Evolutionary conservation across 768 basidiomycete genomes (phyloP), one percentile per base, ranked within the genome.

Genomic region (Kwoniella heveanensis): DNA sequence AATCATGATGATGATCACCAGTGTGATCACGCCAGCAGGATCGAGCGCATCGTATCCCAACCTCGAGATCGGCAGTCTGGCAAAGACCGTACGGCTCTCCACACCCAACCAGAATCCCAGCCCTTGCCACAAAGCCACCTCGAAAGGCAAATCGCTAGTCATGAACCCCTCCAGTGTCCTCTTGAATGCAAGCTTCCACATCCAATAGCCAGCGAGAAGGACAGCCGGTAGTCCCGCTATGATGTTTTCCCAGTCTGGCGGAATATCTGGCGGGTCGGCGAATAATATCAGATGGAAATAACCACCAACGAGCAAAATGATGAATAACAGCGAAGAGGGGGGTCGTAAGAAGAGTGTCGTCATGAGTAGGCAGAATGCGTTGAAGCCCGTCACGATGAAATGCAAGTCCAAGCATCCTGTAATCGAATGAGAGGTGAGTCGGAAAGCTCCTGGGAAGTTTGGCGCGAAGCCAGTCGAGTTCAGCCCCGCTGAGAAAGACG

Each of bases 101-200:
- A 77, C 53, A 5, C 75, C 75, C 19, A 77, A 64, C 75, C 75
- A 77, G 51, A 49, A 72, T 36, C 75, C 75, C 21, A 56, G 8
- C 2, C 75, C 75, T 60, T 74, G 72, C 75, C 75, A 77, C 2
- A 74, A 21, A 3, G 60, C 69, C 26, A 55, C 13, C 51, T 77
- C 75, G 17, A 74, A 32, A 3, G 75, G 71, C 44, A 74, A 44
- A 19, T 74, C 32, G 39, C 39, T 44, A 17, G 15, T 10, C 8
- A 6, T 64, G 32, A 74, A 77, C 0, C 62, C 70, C 12, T 15
- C 13, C 12, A 77, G 15, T 0, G 70, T 71, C 17, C 60, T 29
- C 25, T 67, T 54, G 62, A 77, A 74, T 9, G 72, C 27, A 4
- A 77, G 56, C 36, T 62, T 60, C 46, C 65, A 77, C 15, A 65